phyloP scores from a whole-genome alignment of 2,329 filamentous ascomycete species.

The Exserohilum turcica region DNA sequence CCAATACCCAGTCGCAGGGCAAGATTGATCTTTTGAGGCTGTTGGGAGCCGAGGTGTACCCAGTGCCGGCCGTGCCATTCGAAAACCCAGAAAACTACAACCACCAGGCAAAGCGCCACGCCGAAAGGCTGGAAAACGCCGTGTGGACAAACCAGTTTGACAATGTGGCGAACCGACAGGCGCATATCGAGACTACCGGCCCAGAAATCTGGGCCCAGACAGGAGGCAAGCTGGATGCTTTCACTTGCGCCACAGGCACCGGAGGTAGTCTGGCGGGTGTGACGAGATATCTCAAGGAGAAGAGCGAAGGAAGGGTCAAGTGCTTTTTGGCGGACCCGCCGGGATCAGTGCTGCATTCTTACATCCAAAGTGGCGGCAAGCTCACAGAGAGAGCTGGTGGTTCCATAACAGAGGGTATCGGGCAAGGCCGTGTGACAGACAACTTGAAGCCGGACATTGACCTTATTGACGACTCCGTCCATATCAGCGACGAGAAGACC shows the following conservation, averaged over 20 bases:
- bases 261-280: constrained; percentile 88
- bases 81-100: constrained; percentile 98
- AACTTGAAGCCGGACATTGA: constrained; percentile 86
- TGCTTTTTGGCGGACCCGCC: constrained; percentile 92
- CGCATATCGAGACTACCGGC: constrained; percentile 95
- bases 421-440: constrained; percentile 94
- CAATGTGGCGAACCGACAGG: constrained; percentile 89
- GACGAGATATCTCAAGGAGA: constrained; percentile 86
- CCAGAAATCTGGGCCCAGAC: constrained; percentile 98
- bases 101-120: constrained; percentile 89
- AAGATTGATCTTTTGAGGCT: constrained; percentile 93
- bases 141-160: constrained; percentile 99
- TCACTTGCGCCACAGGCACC: constrained; percentile 93
- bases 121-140: constrained; percentile 82
- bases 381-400: constrained; percentile 80
- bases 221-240: constrained; percentile 81
- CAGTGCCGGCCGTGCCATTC: constrained; percentile 93
- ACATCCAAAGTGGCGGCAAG: constrained; percentile 83
- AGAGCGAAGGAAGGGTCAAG: constrained; percentile 77
- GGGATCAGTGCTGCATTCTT: constrained; percentile 89
- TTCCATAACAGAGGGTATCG: constrained; percentile 97
- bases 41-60: constrained; percentile 92
- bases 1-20: constrained; percentile 95
- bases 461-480: constrained; percentile 80
- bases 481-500: constrained; percentile 89